Percentiles rank a stretch among this genome's conserved stretches.
Evolutionary conservation across 371 early-diverging fungal genomes (phyloP).

Genomic region (Apophysomyces trapeziformis): DNA sequence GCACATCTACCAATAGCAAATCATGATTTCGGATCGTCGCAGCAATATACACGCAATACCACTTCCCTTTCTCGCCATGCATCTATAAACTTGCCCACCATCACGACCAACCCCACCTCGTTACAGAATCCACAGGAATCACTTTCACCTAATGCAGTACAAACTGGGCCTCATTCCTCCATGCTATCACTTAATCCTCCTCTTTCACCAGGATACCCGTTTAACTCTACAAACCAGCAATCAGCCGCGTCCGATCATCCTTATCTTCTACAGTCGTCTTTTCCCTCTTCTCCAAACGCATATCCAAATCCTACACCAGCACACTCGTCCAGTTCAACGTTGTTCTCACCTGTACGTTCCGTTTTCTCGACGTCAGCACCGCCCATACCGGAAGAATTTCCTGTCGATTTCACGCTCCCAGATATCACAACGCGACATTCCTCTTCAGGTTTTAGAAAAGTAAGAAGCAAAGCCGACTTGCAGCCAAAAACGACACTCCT

Average conservation of each 20-base stretch:
- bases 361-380: conserved; percentile 9
- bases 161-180: conserved; percentile 6
- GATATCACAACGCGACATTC: not conserved
- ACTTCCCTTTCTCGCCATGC: conserved; percentile 24
- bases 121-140: conserved; percentile 13
- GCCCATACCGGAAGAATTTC: conserved; percentile 21
- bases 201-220: conserved; percentile 22
- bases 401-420: conserved; percentile 15
- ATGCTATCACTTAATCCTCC: conserved; percentile 15
- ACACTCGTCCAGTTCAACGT: not conserved
- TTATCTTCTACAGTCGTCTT: not conserved
- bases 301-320: not conserved
- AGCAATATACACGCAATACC: conserved; percentile 14
- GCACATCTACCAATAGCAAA: conserved; percentile 1
- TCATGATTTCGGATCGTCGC: conserved; percentile 6
- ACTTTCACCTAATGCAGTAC: conserved; percentile 13
- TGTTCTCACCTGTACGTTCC: conserved; percentile 17
- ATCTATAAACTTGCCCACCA: conserved; percentile 23
- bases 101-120: conserved; percentile 15
- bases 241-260: conserved; percentile 3
- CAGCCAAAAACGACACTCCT: not conserved
- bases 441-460: not conserved
- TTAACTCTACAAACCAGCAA: not conserved
- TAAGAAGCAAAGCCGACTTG: not conserved
- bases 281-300: conserved; percentile 10